phyloP scores from a whole-genome alignment of 371 early-diverging fungal species.

The Lichtheimia hyalospora region DNA sequence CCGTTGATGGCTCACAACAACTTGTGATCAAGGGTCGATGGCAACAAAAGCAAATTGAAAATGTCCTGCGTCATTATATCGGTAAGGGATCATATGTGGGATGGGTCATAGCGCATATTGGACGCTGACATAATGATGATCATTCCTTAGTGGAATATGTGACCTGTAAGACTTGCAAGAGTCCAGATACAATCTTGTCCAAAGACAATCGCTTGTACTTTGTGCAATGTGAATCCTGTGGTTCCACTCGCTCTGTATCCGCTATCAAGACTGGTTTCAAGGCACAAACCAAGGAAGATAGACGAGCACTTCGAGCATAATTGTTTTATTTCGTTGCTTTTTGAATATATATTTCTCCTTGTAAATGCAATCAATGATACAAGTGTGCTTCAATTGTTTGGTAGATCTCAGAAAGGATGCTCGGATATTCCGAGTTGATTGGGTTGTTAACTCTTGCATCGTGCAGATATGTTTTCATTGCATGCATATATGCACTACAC shows the following conservation, averaged over 20 bases:
- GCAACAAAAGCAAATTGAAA: slow-evolving; percentile 99
- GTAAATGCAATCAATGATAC: neutral
- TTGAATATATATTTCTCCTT: neutral
- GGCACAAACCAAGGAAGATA: slow-evolving; percentile 76
- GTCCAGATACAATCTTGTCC: slow-evolving; percentile 92
- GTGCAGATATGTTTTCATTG: too few species aligned
- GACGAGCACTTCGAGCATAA: slow-evolving; percentile 56
- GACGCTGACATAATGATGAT: neutral
- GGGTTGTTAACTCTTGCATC: neutral
- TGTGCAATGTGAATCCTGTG: slow-evolving; percentile 98
- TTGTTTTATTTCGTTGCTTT: neutral
- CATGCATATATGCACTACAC: too few species aligned
- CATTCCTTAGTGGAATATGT: slow-evolving; percentile 88
- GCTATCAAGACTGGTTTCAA: slow-evolving; percentile 98
- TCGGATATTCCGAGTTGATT: neutral
- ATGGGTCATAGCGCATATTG: neutral
- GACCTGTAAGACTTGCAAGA: slow-evolving; percentile 99
- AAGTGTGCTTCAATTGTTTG: neutral
- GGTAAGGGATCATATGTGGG: slow-evolving; percentile 35
- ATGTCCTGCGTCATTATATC: slow-evolving; percentile 97
- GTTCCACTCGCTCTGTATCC: slow-evolving; percentile 94
- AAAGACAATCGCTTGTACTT: slow-evolving; percentile 99
- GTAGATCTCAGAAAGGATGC: neutral
- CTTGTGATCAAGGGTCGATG: slow-evolving; percentile 98
- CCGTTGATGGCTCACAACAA: slow-evolving; percentile 92